These are phyloP conservation scores for Tetrapisispora pingtungensis DNA, from an alignment of 805 yeast genomes.

Conservation along the genomic window DNA sequence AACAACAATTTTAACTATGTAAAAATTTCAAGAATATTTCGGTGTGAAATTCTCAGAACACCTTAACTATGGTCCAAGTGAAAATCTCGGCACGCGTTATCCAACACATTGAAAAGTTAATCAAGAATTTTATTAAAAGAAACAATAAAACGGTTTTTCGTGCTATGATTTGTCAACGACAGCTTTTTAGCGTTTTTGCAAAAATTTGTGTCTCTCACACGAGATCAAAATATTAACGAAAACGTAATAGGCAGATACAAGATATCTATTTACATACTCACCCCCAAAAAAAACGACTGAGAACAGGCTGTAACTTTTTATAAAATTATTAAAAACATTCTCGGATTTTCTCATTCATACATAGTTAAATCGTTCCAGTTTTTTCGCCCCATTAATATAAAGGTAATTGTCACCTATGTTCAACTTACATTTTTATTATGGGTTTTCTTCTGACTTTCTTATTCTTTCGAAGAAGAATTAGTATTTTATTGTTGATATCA, in stretches of 20 bases:
- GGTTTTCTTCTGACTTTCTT: too few species aligned
- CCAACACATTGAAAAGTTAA: neutral
- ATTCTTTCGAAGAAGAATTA: too few species aligned
- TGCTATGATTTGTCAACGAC: too few species aligned
- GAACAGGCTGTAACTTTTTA: too few species aligned
- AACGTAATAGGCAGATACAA: neutral
- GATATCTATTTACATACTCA: too few species aligned
- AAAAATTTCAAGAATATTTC: neutral
- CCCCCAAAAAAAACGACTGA: too few species aligned
- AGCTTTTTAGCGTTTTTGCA: too few species aligned
- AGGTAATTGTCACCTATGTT: neutral
- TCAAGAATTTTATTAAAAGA: too few species aligned
- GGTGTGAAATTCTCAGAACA: constrained; percentile 15
- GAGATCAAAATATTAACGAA: neutral
- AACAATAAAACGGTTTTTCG: too few species aligned
- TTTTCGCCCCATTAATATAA: constrained; percentile 13
- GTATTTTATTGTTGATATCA: too few species aligned
- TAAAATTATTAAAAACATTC: constrained; percentile 6
- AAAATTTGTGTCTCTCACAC: neutral
- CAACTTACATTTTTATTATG: neutral
- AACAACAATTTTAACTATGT: neutral
- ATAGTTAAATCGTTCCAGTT: constrained; percentile 9
- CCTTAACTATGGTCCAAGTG: constrained; percentile 15
- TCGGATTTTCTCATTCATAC: constrained; percentile 14
- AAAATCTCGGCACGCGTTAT: constrained; percentile 8